phyloP scores from a whole-genome alignment of 192 early-diverging fungal species.

The Coemansia sp. region DNA sequence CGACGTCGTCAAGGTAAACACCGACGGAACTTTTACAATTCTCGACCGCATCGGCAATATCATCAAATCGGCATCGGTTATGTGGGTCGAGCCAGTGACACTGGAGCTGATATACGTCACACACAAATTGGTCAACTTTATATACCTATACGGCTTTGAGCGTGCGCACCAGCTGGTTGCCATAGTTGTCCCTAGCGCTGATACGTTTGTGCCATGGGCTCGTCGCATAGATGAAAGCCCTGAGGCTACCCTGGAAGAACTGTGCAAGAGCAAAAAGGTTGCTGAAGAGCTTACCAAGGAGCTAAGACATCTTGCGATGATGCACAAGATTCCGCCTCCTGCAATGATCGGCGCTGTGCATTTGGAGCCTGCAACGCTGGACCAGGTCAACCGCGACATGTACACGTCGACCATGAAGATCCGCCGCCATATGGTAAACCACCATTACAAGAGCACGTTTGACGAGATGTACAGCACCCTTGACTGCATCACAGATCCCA shows the following conservation, averaged over 20 bases:
- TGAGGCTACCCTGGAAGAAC: slow-evolving; percentile 51
- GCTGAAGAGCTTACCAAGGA: slow-evolving; percentile 60
- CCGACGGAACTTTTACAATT: slow-evolving; percentile 65
- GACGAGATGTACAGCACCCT: slow-evolving; percentile 60
- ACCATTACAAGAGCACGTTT: slow-evolving; percentile 52
- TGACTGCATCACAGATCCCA: slow-evolving; percentile 45
- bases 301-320: slow-evolving; percentile 49
- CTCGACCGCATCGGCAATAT: slow-evolving; percentile 79
- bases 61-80: slow-evolving; percentile 77
- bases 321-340: slow-evolving; percentile 58
- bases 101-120: slow-evolving; percentile 74
- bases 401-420: slow-evolving; percentile 89
- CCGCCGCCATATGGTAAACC: slow-evolving; percentile 55
- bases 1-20: slow-evolving; percentile 73
- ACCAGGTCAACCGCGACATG: slow-evolving; percentile 67
- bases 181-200: slow-evolving; percentile 75
- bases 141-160: slow-evolving; percentile 86
- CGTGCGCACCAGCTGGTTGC: slow-evolving; percentile 78
- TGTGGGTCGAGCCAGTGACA: slow-evolving; percentile 87
- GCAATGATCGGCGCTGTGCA: slow-evolving; percentile 69
- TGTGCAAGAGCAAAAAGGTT: slow-evolving; percentile 56
- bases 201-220: slow-evolving; percentile 66
- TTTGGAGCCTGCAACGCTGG: slow-evolving; percentile 69
- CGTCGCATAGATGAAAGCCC: slow-evolving; percentile 20
- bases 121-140: slow-evolving; percentile 73